These are phyloP conservation scores for maize (Zea mays) DNA, from an alignment of 176 grass and related monocot genomes.

Conservation along the genomic window Zm-B73-REFERENCE-NAM-5.0 NC_050098.1:210725501-210726000, in stretches of 20 bases:
- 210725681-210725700: slow-evolving; percentile 9
- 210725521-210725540: slow-evolving; percentile 40
- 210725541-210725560: slow-evolving; percentile 50
- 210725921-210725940: no score
- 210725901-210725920: no score
- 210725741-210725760: slow-evolving; percentile 14
- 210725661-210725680: neutral
- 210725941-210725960: no score
- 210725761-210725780: slow-evolving; percentile 20
- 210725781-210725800: slow-evolving; percentile 30
- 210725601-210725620: slow-evolving; percentile 41
- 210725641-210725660: slow-evolving; percentile 46
- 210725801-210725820: slow-evolving; percentile 14
- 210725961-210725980: no score
- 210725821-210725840: slow-evolving; percentile 26
- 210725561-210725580: slow-evolving; percentile 24
- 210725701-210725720: slow-evolving; percentile 15
- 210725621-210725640: slow-evolving; percentile 32
- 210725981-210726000: no score
- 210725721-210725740: slow-evolving; percentile 37
- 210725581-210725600: slow-evolving; percentile 50
- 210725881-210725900: no score
- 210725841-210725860: slow-evolving; percentile 38
- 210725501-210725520: slow-evolving; percentile 1
- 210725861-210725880: neutral